These are phyloP conservation scores for Leccinum solheimii DNA, from an alignment of 1,284 basidiomycete species.

Conservation along the genomic window DNA sequence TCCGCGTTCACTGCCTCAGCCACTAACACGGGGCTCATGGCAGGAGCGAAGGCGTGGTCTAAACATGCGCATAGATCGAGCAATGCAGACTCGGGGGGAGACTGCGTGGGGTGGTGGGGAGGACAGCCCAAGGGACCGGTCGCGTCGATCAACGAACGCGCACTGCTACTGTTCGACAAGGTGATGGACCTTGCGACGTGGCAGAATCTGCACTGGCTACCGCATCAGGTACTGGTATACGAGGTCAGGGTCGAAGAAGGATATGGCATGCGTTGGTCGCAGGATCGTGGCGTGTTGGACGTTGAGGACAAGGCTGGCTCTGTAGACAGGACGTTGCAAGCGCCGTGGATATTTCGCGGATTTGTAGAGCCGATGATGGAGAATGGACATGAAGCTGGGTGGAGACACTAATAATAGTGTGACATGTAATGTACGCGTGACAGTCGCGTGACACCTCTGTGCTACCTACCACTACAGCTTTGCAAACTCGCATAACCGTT, in stretches of 20 bases:
- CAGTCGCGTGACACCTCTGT: slow-evolving; percentile 24
- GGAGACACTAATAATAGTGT: slow-evolving; percentile 44
- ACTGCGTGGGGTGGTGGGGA: slow-evolving; percentile 52
- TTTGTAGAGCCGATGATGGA: slow-evolving; percentile 67
- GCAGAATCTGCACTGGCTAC: slow-evolving; percentile 62
- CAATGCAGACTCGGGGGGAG: not conserved
- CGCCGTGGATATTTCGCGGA: slow-evolving; percentile 55
- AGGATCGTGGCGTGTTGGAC: slow-evolving; percentile 36
- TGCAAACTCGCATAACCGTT: not conserved
- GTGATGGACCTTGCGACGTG: slow-evolving; percentile 51
- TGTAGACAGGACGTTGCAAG: slow-evolving; percentile 2
- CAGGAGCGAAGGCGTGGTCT: slow-evolving; percentile 59
- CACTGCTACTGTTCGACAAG: slow-evolving; percentile 49
- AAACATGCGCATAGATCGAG: slow-evolving; percentile 57
- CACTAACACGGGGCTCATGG: slow-evolving; percentile 50
- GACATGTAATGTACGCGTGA: slow-evolving; percentile 23
- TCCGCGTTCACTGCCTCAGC: slow-evolving; percentile 44
- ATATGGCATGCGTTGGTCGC: slow-evolving; percentile 66
- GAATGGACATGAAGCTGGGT: slow-evolving; percentile 57
- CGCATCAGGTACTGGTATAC: slow-evolving; percentile 57
- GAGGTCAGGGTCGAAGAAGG: slow-evolving; percentile 56
- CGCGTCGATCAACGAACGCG: slow-evolving; percentile 48
- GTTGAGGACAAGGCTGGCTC: not conserved
- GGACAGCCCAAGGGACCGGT: slow-evolving; percentile 42
- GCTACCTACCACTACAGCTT: not conserved